phyloP scores from a whole-genome alignment of 2,329 filamentous ascomycete species.

The Penicillium sp. region DNA sequence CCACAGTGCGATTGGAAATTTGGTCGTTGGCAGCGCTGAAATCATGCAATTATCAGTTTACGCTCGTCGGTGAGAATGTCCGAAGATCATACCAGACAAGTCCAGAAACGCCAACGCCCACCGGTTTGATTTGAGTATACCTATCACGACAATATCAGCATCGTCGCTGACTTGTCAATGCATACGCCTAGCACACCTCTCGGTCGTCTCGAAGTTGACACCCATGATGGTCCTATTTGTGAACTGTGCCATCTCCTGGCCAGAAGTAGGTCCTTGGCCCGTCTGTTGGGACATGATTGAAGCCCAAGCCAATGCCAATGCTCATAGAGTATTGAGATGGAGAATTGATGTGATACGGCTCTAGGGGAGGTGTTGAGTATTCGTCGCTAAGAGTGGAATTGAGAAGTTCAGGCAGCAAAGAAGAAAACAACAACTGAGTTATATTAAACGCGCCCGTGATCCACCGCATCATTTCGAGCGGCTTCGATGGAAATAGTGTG shows the following conservation, averaged over 20 bases:
- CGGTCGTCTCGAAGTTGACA: conserved; percentile 98
- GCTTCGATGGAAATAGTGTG: conserved; percentile 1
- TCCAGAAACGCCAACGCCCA: conserved; percentile 97
- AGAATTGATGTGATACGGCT: background rate
- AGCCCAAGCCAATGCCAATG: background rate
- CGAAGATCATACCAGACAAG: conserved; percentile 76
- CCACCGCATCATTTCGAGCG: conserved; percentile 1
- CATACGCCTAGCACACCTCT: conserved; percentile 62
- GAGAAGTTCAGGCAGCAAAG: too few relatives aligned
- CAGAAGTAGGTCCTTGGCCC: conserved; percentile 4
- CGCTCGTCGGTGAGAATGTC: too few relatives aligned
- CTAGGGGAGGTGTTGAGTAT: background rate
- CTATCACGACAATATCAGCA: conserved; percentile 46
- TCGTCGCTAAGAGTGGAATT: background rate
- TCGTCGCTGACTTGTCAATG: background rate
- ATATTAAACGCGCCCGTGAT: conserved; percentile 5
- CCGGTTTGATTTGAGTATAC: conserved; percentile 94
- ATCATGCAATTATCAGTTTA: too few relatives aligned
- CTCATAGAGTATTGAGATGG: background rate
- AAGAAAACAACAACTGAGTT: background rate
- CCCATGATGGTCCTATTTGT: conserved; percentile 98
- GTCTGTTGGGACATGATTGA: conserved; percentile 6
- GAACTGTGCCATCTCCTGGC: conserved; percentile 83
- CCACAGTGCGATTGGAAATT: conserved; percentile 91
- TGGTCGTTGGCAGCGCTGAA: conserved; percentile 90